These are phyloP conservation scores for Solanum chiquidenum DNA, from an alignment of 257 asterid species.

Conservation along the genomic window DNA sequence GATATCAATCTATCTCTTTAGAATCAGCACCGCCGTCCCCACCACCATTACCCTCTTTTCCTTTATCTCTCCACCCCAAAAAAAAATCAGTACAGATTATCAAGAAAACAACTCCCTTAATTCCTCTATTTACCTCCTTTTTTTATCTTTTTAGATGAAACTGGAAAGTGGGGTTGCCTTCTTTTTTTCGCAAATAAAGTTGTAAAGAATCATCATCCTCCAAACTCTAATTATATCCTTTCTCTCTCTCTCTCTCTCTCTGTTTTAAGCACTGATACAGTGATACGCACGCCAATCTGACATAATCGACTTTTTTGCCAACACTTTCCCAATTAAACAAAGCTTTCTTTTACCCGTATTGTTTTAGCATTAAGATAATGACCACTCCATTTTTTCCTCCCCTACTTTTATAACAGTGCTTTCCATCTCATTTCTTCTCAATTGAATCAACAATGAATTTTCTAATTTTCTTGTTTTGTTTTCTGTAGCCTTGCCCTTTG, in stretches of 20 bases:
- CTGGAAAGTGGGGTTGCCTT: slow-evolving; percentile 22
- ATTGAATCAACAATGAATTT: background rate
- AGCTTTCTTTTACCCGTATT: slow-evolving; percentile 12
- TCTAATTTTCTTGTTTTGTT: background rate
- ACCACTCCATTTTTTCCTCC: slow-evolving; percentile 34
- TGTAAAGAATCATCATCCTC: slow-evolving; percentile 12
- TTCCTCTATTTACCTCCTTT: background rate
- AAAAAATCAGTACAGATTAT: slow-evolving; percentile 6
- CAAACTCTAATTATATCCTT: background rate
- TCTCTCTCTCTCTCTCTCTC: background rate
- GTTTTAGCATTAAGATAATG: slow-evolving; percentile 18
- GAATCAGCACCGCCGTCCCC: slow-evolving; percentile 60
- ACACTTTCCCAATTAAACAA: slow-evolving; percentile 2
- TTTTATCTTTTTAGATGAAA: slow-evolving; percentile 19
- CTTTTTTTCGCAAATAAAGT: slow-evolving; percentile 7
- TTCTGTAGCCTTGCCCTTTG: background rate
- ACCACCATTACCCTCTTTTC: slow-evolving; percentile 27
- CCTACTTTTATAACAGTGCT: slow-evolving; percentile 37
- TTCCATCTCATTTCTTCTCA: slow-evolving; percentile 20
- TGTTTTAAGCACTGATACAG: slow-evolving; percentile 12
- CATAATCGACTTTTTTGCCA: slow-evolving; percentile 24
- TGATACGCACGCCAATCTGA: slow-evolving; percentile 87
- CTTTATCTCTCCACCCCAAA: background rate
- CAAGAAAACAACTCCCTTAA: background rate
- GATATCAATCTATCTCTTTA: slow-evolving; percentile 19